Evolutionary conservation across 495 filamentous ascomycete genomes (phyloP).

Genomic region (Articulospora tetracladia): DNA sequence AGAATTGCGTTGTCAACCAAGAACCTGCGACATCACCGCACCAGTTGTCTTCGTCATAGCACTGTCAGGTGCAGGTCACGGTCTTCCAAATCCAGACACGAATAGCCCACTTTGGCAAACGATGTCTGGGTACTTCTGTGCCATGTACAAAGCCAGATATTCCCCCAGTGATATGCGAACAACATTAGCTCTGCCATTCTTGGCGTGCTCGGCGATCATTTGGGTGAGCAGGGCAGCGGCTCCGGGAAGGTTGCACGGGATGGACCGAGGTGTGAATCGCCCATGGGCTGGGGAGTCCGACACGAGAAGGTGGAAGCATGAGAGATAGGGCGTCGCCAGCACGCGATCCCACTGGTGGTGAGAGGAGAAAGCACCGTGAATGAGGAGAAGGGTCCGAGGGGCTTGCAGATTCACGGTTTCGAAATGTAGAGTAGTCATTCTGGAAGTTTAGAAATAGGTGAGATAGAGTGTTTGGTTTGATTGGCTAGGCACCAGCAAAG

Average conservation of each 20-base stretch:
- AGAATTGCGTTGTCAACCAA: not conserved
- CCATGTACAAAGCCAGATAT: slow-evolving; percentile 20
- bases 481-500: too few relatives aligned
- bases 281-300: slow-evolving; percentile 32
- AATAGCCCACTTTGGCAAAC: slow-evolving; percentile 5
- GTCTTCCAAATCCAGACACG: slow-evolving; percentile 1
- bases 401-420: not conserved
- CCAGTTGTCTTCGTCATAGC: not conserved
- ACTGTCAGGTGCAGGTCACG: not conserved
- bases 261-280: not conserved
- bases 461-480: too few relatives aligned
- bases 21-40: not conserved
- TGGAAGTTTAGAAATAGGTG: not conserved
- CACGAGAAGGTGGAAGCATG: slow-evolving; percentile 32
- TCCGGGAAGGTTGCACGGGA: not conserved
- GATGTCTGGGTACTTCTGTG: slow-evolving; percentile 1
- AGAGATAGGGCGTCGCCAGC: slow-evolving; percentile 20
- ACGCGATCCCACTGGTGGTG: slow-evolving; percentile 32
- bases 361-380: slow-evolving; percentile 32
- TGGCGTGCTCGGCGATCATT: not conserved
- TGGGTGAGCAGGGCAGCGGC: not conserved
- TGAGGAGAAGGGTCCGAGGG: slow-evolving; percentile 27
- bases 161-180: slow-evolving; percentile 7
- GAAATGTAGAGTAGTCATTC: slow-evolving; percentile 1
- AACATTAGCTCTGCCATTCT: slow-evolving; percentile 10